Evolutionary conservation across 1,284 basidiomycete species (phyloP), one percentile per base, ranked within the genome.

Genomic region (Ceratobasidium sp.): DNA sequence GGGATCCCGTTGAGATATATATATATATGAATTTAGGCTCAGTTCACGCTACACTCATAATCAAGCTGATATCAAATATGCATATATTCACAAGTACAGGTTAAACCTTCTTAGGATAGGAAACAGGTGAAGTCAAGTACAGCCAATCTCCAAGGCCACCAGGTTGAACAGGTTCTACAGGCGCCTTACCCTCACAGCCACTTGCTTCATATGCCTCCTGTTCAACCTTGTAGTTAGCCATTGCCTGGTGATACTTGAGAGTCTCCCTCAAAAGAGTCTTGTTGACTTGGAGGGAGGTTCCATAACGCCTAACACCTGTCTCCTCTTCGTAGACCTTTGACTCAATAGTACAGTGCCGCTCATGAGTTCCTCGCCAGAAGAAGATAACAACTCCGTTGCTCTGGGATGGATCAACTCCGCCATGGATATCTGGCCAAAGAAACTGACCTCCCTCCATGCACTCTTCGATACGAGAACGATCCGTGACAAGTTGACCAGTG

Each of bases 401-500:
- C 23, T 61, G 7, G 4, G 57, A 61, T 13, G 57, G 12, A 40
- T 61, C 57, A 9, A 61, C 6, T 12, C 57, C 57, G 4, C 28
- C 10, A 20, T 61, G 57, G 7, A 61, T 13, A 23, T 61, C 57
- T 28, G 57, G 57, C 57, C 57, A 61, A 9, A 61, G 33, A 33
- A 61, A 61, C 13, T 61, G 57, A 23, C 57, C 57, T 10, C 57
- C 57, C 7, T 28, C 28, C 57, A 61, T 61, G 28, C 57, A 61
- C 28, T 28, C 57, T 20, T 61, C 28, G 20, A 61, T 61, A 12
- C 6, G n/a, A 12, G n/a, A 12, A 13, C 57, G 26, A 23, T 61
- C n/a, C 4, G 57, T 61, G 5, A 61, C 57, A 33, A 61, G 57
- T 5, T 61, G 28, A 12, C 57, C 57, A 9, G 13, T 57, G 17